phyloP scores from a whole-genome alignment of 164 flowering plant genomes.

The Chimonanthus praecox region DNA sequence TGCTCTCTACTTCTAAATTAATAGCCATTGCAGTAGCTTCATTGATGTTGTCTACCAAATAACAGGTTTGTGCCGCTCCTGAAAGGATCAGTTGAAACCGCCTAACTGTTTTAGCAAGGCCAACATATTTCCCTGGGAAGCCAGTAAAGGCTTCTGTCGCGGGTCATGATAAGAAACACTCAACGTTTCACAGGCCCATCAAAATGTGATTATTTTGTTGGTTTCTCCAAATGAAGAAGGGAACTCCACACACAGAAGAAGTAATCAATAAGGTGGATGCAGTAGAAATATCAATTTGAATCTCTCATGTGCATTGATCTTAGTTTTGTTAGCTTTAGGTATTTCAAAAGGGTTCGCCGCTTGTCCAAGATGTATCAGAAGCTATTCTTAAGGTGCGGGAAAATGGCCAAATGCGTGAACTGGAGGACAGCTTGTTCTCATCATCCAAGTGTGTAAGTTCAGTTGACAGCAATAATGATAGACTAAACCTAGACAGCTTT shows the following conservation, averaged over 20 bases:
- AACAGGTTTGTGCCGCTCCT: too few species aligned
- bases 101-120: too few species aligned
- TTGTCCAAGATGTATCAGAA: constrained; percentile 5
- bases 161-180: neutral
- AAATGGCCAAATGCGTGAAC: neutral
- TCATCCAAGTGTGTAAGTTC: constrained; percentile 2
- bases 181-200: neutral
- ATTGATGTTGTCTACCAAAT: too few species aligned
- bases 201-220: neutral
- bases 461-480: neutral
- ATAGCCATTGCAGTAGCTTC: too few species aligned
- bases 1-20: too few species aligned
- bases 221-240: too few species aligned
- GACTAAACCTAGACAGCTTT: neutral
- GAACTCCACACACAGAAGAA: too few species aligned
- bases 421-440: neutral
- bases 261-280: too few species aligned
- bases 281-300: neutral
- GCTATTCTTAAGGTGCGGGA: constrained; percentile 1
- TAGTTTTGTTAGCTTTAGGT: constrained; percentile 7
- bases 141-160: neutral
- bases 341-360: constrained; percentile 16
- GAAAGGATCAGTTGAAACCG: too few species aligned
- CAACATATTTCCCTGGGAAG: too few species aligned
- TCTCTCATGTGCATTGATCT: neutral